Percentiles rank a stretch among this genome's conserved stretches.
Conservation (phyloP, 2,329 filamentous ascomycete genomes). For the Calonectria pauciramosa region DNA sequence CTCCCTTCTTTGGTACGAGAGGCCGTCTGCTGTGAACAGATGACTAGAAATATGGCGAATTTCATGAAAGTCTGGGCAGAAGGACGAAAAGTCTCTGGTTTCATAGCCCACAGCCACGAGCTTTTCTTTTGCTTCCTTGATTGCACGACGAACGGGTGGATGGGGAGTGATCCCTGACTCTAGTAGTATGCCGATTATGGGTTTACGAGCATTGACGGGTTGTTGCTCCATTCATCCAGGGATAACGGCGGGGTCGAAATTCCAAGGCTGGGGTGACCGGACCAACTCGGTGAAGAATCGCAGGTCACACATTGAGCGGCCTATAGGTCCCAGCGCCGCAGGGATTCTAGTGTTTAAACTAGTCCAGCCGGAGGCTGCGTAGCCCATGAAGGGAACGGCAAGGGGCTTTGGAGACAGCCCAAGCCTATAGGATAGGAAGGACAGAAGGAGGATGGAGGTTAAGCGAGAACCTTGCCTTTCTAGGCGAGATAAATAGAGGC, state of each 20-base stretch:
- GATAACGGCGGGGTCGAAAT: background rate
- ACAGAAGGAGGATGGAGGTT: no score
- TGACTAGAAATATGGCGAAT: background rate
- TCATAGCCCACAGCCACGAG: background rate
- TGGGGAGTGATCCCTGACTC: background rate
- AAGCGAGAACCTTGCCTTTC: no score
- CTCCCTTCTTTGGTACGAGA: background rate
- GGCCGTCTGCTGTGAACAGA: background rate
- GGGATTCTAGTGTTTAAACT: background rate
- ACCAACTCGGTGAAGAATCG: background rate
- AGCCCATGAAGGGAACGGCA: background rate
- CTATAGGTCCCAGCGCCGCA: background rate
- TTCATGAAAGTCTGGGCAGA: background rate
- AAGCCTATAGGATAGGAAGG: no score
- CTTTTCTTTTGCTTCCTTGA: background rate
- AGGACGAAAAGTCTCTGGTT: background rate
- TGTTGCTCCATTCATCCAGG: background rate
- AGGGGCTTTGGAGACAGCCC: no score
- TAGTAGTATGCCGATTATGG: background rate
- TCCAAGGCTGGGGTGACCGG: background rate
- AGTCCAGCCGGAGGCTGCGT: background rate
- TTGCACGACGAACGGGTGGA: background rate
- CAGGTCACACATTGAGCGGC: background rate
- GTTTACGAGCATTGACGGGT: background rate
- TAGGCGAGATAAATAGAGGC: no score